Evolutionary conservation across 1,139 yeast genomes (phyloP).

Genomic region (Dujonia santamariae): DNA sequence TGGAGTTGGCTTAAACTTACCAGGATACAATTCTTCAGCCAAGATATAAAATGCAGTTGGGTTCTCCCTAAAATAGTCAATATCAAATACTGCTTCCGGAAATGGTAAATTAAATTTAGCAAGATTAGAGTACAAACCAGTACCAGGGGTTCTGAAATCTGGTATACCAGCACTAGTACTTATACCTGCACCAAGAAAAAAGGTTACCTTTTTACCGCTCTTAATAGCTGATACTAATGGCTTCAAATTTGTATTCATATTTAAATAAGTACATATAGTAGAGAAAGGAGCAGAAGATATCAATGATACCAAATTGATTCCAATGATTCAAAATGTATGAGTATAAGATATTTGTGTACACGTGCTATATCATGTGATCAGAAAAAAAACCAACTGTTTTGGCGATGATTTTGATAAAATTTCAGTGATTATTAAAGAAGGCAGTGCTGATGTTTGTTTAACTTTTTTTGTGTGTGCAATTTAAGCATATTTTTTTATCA

Average conservation of each 20-base stretch:
- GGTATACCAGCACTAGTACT: constrained; percentile 94
- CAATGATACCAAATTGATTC: too few species aligned
- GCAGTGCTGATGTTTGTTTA: too few species aligned
- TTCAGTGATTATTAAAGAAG: too few species aligned
- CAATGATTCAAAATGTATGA: too few species aligned
- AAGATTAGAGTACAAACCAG: constrained; percentile 85
- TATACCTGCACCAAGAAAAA: constrained; percentile 87
- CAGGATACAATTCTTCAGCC: constrained; percentile 85
- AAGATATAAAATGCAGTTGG: constrained; percentile 85
- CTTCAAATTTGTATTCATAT: constrained; percentile 11
- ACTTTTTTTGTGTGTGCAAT: too few species aligned
- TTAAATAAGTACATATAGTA: not conserved
- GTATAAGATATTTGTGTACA: too few species aligned
- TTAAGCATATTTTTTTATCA: too few species aligned
- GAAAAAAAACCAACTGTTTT: too few species aligned
- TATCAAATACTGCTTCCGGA: constrained; percentile 95
- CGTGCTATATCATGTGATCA: too few species aligned
- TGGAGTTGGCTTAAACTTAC: constrained; percentile 76
- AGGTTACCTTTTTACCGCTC: constrained; percentile 33
- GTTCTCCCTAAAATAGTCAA: constrained; percentile 67
- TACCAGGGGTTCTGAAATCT: constrained; percentile 87
- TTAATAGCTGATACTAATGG: constrained; percentile 23
- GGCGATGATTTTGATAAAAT: too few species aligned
- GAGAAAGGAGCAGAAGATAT: constrained; percentile 1
- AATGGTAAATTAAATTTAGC: constrained; percentile 74